Evolutionary conservation across 2,329 filamentous ascomycete species (phyloP), one percentile per base, ranked within the genome.

Genomic region (Didymella arachidicola): DNA sequence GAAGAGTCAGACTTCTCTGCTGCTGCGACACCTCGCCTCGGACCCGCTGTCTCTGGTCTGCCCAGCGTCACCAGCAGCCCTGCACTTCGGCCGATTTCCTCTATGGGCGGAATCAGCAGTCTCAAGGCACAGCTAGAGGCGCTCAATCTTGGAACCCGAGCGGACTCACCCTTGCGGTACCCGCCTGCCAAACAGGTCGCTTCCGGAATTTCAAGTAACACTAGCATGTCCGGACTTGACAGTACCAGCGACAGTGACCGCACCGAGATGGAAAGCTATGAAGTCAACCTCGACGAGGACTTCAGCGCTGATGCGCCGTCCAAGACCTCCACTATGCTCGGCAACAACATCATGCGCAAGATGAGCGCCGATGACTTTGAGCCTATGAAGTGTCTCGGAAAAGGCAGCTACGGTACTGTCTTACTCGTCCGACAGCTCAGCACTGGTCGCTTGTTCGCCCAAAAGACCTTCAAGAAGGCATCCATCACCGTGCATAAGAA

Each of bases 401-500:
- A 98, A 75, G 95, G 95, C 47, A 93, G 95, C 14, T 99, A 95
- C 74, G 95, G 95, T 34, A 99, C 94, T 0, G 96, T 99, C 11
- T 81, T 97, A 44, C 84, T 99, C 27, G 96, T 99, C 61, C 95
- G 93, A 79, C 94, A 99, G 79, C 87, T 87, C 49, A 81, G 87
- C 29, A 97, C 93, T 2, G 95, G 95, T 41, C 89, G 91, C 42
- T 85, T 99, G 5, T 99, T 93, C 72, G 96, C 95, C 0, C 96
- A 99, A 81, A 99, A 99, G 82, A 94, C 98, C 79, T 95, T 99
- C 80, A 95, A 94, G 77, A 99, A 99, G 80, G 95, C 96, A 0
- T 96, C 93, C 8, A 82, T 99, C 51, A 92, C 93, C 0, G 92
- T 99, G 38, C 93, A 97, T 79, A 97, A 97, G 83, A 93, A 93